Base-by-base conservation (phyloP, 352 stramenopile species). In the Globisporangium acanthophoron region DNA sequence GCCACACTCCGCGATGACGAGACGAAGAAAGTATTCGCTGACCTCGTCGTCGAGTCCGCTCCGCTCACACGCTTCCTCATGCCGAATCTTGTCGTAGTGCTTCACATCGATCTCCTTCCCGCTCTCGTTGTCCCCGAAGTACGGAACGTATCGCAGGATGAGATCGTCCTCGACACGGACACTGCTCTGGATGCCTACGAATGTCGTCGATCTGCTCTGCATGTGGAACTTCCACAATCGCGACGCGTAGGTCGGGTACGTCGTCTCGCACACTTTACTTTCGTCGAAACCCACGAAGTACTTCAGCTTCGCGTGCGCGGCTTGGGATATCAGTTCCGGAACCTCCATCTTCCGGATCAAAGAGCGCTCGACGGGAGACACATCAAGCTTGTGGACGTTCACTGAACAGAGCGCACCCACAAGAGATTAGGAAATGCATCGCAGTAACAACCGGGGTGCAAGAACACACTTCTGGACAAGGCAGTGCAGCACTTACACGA, bases 121-220 rank as follows among this genome's bases (percentile, higher is more conserved):
- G 31, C 78, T 73, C 47, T 97, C 90, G 51, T 97, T 76, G 64
- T 98, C 92, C 20, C 88, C 90, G 67, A 97, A 97, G 67, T 97
- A 97, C 8, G 90, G 92, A 24, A 96, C 75, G 60, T 94, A 90
- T 1, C 84, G 77, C 50, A 98, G 62, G 55, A 93, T 87, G n/a
- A 79, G 73, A 58, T 97, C 85, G 60, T 98, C 92, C 52, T 96
- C 86, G 7, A 89, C 78, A 9, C 72, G 74, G 60, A 90, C 72
- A 60, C 88, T 94, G 7, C 66, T 62, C 51, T 82, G 89, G 35
- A 96, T 51, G 11, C 80, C 80, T 1, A 86, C 70, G 41, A 73
- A 90, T 7, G 80, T 69, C 11, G 83, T 92, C 40, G 75, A 87
- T 66, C 62, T 80, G 56, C 80, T 88, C 40, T 90, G 63, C n/a